Evolutionary conservation across 2,329 filamentous ascomycete species (phyloP).

Genomic region (Chaetomium olivaceum): DNA sequence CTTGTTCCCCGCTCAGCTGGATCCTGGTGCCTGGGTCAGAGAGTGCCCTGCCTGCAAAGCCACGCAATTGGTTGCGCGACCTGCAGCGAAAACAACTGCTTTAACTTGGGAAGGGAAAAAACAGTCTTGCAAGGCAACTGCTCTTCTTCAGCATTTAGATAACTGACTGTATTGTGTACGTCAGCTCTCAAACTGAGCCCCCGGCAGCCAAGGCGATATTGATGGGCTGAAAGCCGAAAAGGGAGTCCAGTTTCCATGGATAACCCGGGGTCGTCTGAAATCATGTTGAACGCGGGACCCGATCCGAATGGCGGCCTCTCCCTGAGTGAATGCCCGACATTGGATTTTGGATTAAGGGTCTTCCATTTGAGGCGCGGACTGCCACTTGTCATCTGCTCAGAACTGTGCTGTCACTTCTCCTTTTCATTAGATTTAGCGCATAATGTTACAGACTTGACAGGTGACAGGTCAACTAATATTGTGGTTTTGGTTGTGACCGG

Average conservation of each 20-base stretch:
- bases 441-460: too few species aligned
- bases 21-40: conserved; percentile 7
- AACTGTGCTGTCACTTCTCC: not conserved
- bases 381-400: not conserved
- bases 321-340: not conserved
- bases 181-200: not conserved
- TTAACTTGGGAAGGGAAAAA: not conserved
- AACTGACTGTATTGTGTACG: not conserved
- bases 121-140: not conserved
- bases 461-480: not conserved
- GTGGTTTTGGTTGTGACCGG: not conserved
- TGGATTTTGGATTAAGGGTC: too few species aligned
- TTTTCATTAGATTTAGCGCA: not conserved
- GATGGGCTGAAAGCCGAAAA: too few species aligned
- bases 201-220: not conserved
- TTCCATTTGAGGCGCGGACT: too few species aligned
- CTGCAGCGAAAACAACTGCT: not conserved
- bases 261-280: not conserved
- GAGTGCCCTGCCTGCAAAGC: not conserved
- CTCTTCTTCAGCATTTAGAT: not conserved
- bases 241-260: not conserved
- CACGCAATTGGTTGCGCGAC: conserved; percentile 9
- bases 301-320: not conserved
- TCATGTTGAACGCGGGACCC: not conserved
- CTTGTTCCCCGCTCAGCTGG: not conserved